phyloP scores from a whole-genome alignment of 768 basidiomycete species.

The Boletus barrowsii region DNA sequence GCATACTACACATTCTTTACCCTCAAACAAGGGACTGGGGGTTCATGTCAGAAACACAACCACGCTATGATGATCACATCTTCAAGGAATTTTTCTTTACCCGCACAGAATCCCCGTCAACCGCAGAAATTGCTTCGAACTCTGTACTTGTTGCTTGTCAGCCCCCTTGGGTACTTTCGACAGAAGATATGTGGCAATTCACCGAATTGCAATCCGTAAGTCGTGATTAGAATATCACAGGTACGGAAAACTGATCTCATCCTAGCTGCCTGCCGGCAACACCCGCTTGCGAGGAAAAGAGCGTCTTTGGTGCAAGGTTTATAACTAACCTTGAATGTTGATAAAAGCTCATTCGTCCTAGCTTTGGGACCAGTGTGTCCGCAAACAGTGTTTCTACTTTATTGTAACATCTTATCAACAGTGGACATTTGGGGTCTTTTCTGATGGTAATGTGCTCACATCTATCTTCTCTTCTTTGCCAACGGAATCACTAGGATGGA shows the following conservation, averaged over 20 bases:
- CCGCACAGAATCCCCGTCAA: slow-evolving; percentile 15
- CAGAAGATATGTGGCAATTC: slow-evolving; percentile 54
- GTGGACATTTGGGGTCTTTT: slow-evolving; percentile 63
- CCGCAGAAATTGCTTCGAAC: slow-evolving; percentile 27
- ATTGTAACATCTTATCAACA: slow-evolving; percentile 57
- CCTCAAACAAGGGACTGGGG: slow-evolving; percentile 42
- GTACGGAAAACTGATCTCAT: not conserved
- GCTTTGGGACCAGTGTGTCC: slow-evolving; percentile 54
- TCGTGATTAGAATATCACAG: not conserved
- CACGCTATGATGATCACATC: slow-evolving; percentile 38
- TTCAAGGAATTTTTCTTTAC: slow-evolving; percentile 49
- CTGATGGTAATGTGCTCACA: slow-evolving; percentile 39
- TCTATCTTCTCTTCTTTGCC: not conserved
- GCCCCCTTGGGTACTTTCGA: slow-evolving; percentile 56
- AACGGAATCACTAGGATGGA: slow-evolving; percentile 43
- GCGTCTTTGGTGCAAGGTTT: slow-evolving; percentile 61
- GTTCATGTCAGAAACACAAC: slow-evolving; percentile 36
- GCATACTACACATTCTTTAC: slow-evolving; percentile 43
- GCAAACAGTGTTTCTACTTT: slow-evolving; percentile 49
- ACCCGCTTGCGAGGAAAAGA: slow-evolving; percentile 49
- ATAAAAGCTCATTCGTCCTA: slow-evolving; percentile 13
- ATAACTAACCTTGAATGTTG: not conserved
- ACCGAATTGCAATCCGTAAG: slow-evolving; percentile 35
- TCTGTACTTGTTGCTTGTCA: slow-evolving; percentile 56
- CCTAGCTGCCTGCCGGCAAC: slow-evolving; percentile 26